A percentile compares a stretch with the other conserved stretches of the same genome.
These are phyloP conservation scores for Plenodomus biglobosus DNA, from an alignment of 2,329 filamentous ascomycete genomes.

Conservation along the genomic window DNA sequence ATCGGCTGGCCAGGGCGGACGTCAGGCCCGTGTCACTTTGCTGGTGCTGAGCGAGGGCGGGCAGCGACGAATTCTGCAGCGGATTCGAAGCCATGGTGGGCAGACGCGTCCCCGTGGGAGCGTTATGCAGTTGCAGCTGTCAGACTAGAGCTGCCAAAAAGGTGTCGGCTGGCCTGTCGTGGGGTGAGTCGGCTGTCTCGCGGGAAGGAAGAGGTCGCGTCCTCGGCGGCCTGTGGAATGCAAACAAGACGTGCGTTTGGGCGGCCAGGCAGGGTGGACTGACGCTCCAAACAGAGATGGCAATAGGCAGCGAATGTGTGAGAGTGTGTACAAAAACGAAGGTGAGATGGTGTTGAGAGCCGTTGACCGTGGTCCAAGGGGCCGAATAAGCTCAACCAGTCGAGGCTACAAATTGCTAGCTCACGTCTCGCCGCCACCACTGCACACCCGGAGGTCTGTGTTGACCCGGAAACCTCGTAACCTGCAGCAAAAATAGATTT, in stretches of 20 bases:
- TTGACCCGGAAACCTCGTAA: too few relatives aligned
- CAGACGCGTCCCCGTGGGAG: conserved; percentile 45
- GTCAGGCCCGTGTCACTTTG: conserved; percentile 79
- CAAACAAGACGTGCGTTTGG: conserved; percentile 17
- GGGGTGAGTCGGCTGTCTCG: conserved; percentile 10
- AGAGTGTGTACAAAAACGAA: background rate
- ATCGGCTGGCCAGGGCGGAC: conserved; percentile 81
- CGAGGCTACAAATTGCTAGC: too few relatives aligned
- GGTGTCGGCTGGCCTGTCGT: conserved; percentile 4
- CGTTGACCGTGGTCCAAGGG: conserved; percentile 14
- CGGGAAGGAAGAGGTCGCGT: conserved; percentile 9
- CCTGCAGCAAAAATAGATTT: too few relatives aligned
- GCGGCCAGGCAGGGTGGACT: conserved; percentile 1
- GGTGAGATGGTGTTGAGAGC: conserved; percentile 7
- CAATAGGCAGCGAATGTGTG: conserved; percentile 38
- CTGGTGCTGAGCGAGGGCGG: conserved; percentile 80
- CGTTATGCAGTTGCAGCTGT: conserved; percentile 33
- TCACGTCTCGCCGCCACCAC: too few relatives aligned
- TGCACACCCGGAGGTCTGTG: too few relatives aligned
- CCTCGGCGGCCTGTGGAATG: conserved; percentile 24
- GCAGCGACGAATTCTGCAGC: conserved; percentile 74
- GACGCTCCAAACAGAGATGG: conserved; percentile 11
- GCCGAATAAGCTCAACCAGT: too few relatives aligned
- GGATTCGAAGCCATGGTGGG: conserved; percentile 61
- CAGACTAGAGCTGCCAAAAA: conserved; percentile 18